Percentiles rank a stretch among this genome's conserved stretches.
These are phyloP conservation scores for Hypomontagnella submonticulosa DNA, from an alignment of 495 filamentous ascomycete genomes.

Conservation along the genomic window DNA sequence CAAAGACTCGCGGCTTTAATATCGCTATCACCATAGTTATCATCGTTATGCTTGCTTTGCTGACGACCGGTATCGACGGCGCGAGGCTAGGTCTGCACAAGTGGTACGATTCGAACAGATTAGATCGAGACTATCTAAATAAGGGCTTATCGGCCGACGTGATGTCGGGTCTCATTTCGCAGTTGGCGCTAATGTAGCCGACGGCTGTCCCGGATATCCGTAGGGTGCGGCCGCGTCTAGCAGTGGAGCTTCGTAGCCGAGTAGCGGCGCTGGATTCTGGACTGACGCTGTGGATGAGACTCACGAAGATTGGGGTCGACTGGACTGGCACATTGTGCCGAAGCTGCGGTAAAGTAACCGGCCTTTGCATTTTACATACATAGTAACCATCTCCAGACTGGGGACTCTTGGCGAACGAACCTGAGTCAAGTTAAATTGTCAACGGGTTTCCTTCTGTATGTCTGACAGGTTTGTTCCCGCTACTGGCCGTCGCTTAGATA, in stretches of 20 bases:
- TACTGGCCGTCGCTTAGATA: too few species aligned
- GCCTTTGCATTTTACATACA: constrained; percentile 16
- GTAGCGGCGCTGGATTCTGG: constrained; percentile 16
- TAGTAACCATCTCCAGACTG: constrained; percentile 17
- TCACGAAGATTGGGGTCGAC: constrained; percentile 3
- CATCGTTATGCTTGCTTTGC: constrained; percentile 9
- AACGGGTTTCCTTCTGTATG: too few species aligned
- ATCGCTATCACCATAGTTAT: constrained; percentile 12
- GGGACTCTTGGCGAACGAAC: not conserved
- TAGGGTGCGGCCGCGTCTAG: constrained; percentile 31
- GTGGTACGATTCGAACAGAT: constrained; percentile 43
- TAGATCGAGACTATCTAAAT: constrained; percentile 40
- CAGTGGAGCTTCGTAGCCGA: constrained; percentile 35
- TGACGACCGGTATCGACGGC: constrained; percentile 20
- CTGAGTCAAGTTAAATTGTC: constrained; percentile 1
- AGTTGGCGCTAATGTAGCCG: constrained; percentile 41
- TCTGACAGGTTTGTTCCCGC: too few species aligned
- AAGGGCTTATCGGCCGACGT: constrained; percentile 29
- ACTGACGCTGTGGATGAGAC: not conserved
- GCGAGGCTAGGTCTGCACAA: constrained; percentile 36
- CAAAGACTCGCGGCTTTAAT: constrained; percentile 2
- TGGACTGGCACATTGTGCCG: too few species aligned
- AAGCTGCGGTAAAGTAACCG: constrained; percentile 24
- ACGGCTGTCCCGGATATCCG: constrained; percentile 38
- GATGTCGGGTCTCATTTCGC: constrained; percentile 37